Percentiles rank a stretch among this genome's conserved stretches.
phyloP scores from a whole-genome alignment of 768 basidiomycete genomes.

The Dictyophora rubrovolvata region DNA sequence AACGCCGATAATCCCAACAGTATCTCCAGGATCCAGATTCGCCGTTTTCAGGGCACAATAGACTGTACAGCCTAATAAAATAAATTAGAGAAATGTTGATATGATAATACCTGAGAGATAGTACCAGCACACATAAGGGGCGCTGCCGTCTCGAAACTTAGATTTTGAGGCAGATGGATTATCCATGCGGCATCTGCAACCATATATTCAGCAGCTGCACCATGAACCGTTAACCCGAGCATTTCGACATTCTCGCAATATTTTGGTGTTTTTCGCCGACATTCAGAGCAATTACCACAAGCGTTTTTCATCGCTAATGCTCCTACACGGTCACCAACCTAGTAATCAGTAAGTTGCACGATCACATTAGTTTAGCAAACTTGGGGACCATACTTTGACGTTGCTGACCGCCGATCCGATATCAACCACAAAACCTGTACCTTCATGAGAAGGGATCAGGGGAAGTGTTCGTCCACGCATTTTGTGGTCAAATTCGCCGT shows the following conservation, averaged over 20 bases:
- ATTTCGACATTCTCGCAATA: background rate
- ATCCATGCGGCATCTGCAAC: background rate
- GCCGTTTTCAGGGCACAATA: background rate
- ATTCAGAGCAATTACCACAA: slow-evolving; percentile 1
- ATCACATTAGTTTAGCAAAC: background rate
- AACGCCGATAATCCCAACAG: slow-evolving; percentile 2
- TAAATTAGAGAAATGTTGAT: background rate
- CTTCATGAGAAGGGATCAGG: slow-evolving; percentile 2
- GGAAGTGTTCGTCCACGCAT: background rate
- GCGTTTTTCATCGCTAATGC: background rate
- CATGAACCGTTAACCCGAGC: background rate
- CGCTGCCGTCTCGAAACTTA: background rate
- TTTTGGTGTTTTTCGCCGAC: background rate
- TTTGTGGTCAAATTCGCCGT: background rate
- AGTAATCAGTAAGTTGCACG: background rate
- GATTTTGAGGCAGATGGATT: background rate
- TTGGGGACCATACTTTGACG: background rate
- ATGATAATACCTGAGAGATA: background rate
- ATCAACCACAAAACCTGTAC: background rate
- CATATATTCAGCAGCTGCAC: slow-evolving; percentile 4
- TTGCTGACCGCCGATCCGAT: background rate
- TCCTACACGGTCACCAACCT: slow-evolving; percentile 3
- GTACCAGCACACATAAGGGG: slow-evolving; percentile 8
- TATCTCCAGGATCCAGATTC: background rate
- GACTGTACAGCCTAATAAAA: background rate